Percentiles rank a stretch among this genome's conserved stretches.
Conservation (phyloP, 2,329 filamentous ascomycete genomes). For the Colletotrichum chrysophilum region DNA sequence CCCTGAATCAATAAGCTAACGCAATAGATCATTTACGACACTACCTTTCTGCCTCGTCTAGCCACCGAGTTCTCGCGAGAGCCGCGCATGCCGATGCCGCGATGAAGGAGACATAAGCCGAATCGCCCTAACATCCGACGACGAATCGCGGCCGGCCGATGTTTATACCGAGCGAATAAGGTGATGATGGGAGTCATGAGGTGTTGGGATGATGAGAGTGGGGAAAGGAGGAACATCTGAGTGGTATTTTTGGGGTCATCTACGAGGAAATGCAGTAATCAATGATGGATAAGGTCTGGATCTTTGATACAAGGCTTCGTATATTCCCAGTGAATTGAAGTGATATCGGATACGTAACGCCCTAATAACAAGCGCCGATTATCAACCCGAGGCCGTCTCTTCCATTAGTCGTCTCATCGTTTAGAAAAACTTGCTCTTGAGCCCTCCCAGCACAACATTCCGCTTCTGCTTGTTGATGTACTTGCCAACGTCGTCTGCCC, state of each 20-base stretch:
- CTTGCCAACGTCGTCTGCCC: conserved; percentile 88
- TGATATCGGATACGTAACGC: not conserved
- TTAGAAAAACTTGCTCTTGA: conserved; percentile 63
- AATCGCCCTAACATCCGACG: not conserved
- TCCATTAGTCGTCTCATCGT: conserved; percentile 5
- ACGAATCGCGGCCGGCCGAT: not conserved
- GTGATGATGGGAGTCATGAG: not conserved
- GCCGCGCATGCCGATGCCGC: not conserved
- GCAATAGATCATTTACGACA: not conserved
- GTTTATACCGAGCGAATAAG: not conserved
- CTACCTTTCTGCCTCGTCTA: not conserved
- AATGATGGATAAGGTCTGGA: not conserved
- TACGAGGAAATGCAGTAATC: not conserved
- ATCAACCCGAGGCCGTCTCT: not conserved
- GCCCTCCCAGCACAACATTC: conserved; percentile 75
- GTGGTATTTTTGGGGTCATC: not conserved
- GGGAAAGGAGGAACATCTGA: not conserved
- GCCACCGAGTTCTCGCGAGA: not conserved
- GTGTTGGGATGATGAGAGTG: not conserved
- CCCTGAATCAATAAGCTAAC: not conserved
- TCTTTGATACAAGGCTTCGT: not conserved
- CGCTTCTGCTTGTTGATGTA: conserved; percentile 88
- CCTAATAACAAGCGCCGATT: not conserved
- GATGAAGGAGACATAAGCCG: not conserved
- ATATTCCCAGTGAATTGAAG: not conserved